Evolutionary conservation across 2,329 filamentous ascomycete species (phyloP).

Genomic region (Colletotrichum sp.): DNA sequence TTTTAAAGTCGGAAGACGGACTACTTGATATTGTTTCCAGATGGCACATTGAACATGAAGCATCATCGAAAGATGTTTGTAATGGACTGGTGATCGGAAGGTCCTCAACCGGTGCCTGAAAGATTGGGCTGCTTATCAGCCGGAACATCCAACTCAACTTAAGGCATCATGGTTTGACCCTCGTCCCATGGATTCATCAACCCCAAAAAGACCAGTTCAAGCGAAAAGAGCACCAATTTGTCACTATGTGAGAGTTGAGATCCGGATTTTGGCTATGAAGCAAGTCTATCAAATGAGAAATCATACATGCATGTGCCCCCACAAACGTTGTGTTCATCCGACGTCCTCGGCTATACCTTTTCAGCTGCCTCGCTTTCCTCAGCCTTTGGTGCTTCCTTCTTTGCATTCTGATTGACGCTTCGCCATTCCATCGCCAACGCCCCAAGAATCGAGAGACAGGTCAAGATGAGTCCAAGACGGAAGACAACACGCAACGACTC

Average conservation of each 20-base stretch:
- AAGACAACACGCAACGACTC: conserved; percentile 57
- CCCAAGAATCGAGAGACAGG: conserved; percentile 53
- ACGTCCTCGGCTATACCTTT: neutral
- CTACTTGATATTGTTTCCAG: neutral
- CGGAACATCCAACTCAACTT: neutral
- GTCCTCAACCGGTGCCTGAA: neutral
- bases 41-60: neutral
- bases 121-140: neutral
- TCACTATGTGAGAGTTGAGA: neutral
- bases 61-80: neutral
- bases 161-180: neutral
- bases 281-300: neutral
- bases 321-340: neutral
- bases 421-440: conserved; percentile 61
- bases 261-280: neutral
- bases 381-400: neutral
- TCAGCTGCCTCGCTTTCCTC: neutral
- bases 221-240: neutral
- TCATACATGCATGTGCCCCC: neutral
- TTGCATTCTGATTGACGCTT: conserved; percentile 21
- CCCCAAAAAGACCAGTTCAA: neutral
- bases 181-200: neutral
- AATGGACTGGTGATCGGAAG: neutral
- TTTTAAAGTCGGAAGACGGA: neutral
- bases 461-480: conserved; percentile 57